Evolutionary conservation across 441 rosid species (phyloP).

Genomic region (Euphorbia schlechtendalii): DNA sequence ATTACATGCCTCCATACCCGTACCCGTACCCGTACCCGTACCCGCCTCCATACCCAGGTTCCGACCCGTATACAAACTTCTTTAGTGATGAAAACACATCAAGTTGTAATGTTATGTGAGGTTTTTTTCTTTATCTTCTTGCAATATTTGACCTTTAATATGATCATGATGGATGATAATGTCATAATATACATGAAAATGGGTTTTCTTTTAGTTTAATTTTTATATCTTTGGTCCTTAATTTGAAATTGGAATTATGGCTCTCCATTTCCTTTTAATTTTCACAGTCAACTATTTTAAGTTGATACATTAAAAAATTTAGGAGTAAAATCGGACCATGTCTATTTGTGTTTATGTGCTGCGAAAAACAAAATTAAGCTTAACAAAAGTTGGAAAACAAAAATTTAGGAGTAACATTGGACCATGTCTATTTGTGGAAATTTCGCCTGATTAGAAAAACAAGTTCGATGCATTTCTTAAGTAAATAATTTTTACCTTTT

Average conservation of each 20-base stretch:
- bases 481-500: no score
- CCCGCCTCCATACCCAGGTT: conserved; percentile 21
- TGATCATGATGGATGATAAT: conserved; percentile 30
- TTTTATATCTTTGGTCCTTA: conserved; percentile 9
- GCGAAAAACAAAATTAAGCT: conserved; percentile 25
- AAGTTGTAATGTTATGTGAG: conserved; percentile 82
- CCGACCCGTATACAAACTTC: conserved; percentile 51
- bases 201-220: conserved; percentile 28
- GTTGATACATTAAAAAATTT: conserved; percentile 23
- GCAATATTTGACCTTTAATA: no score
- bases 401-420: conserved; percentile 10
- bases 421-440: conserved; percentile 15
- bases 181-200: conserved; percentile 50
- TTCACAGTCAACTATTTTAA: conserved; percentile 30
- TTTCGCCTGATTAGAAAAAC: conserved; percentile 12
- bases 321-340: conserved; percentile 30
- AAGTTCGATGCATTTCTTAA: no score
- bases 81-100: conserved; percentile 87
- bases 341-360: conserved; percentile 48
- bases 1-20: conserved; percentile 88
- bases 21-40: conserved; percentile 39
- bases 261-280: conserved; percentile 25
- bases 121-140: background rate
- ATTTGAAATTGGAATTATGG: conserved; percentile 35
- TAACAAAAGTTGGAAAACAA: background rate